Conservation (phyloP, 768 basidiomycete species). For the Boletus reticulatus region DNA sequence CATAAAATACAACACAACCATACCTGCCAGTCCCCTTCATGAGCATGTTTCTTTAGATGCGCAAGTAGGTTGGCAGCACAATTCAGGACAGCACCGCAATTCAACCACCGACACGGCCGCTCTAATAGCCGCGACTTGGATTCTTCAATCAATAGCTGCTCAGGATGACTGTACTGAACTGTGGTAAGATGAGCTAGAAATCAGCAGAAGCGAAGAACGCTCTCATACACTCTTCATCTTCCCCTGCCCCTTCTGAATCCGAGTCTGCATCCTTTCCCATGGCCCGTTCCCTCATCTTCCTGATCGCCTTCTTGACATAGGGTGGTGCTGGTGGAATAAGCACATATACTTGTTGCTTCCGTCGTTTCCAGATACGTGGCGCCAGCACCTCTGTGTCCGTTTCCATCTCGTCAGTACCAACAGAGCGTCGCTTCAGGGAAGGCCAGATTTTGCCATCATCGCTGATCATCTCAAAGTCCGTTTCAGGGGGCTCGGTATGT, state of each 20-base stretch:
- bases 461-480: constrained; percentile 17
- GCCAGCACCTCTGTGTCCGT: not conserved
- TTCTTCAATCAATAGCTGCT: constrained; percentile 44
- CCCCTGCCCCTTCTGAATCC: constrained; percentile 15
- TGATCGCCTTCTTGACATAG: constrained; percentile 19
- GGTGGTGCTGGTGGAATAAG: constrained; percentile 27
- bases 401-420: constrained; percentile 13
- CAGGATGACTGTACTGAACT: constrained; percentile 40
- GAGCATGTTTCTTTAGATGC: constrained; percentile 46
- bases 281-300: constrained; percentile 14
- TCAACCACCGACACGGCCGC: constrained; percentile 56
- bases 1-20: constrained; percentile 7
- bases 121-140: constrained; percentile 48
- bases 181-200: constrained; percentile 27
- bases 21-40: constrained; percentile 31
- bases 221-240: constrained; percentile 32
- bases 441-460: constrained; percentile 1
- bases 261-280: constrained; percentile 17
- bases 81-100: constrained; percentile 55
- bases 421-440: constrained; percentile 22
- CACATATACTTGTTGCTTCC: constrained; percentile 26
- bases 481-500: constrained; percentile 18
- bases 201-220: constrained; percentile 19
- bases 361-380: constrained; percentile 22
- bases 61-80: constrained; percentile 46